Evolutionary conservation across 2,329 filamentous ascomycete species (phyloP).

Genomic region (Scopulariopsis brevicaulis): DNA sequence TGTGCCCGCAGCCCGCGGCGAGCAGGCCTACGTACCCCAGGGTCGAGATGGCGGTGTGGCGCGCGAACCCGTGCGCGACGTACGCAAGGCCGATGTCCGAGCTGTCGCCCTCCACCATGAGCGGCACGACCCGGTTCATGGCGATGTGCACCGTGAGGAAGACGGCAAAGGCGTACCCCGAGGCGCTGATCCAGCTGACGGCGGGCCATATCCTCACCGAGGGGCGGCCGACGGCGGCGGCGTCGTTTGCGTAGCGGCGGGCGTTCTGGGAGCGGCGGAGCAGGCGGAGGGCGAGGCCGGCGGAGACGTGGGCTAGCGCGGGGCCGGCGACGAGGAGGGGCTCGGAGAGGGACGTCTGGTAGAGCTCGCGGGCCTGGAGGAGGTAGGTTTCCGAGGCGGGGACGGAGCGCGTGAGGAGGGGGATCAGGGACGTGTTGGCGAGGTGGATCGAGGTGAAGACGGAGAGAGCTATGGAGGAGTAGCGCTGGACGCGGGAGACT

Average conservation of each 20-base stretch:
- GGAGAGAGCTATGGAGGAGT: constrained; percentile 77
- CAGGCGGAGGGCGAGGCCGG: constrained; percentile 67
- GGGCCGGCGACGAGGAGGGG: constrained; percentile 70
- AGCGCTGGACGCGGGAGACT: constrained; percentile 73
- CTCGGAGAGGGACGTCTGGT: constrained; percentile 74
- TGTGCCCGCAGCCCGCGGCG: constrained; percentile 58
- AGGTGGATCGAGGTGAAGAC: constrained; percentile 69
- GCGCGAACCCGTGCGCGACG: constrained; percentile 74
- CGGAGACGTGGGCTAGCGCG: constrained; percentile 61
- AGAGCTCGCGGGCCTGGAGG: constrained; percentile 82
- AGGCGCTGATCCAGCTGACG: constrained; percentile 55
- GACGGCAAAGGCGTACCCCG: constrained; percentile 60
- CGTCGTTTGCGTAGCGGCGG: constrained; percentile 60
- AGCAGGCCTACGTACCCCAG: constrained; percentile 60
- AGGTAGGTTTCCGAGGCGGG: constrained; percentile 72
- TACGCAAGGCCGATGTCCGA: constrained; percentile 78
- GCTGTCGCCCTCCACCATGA: constrained; percentile 69
- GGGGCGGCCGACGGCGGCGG: constrained; percentile 12
- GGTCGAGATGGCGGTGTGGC: constrained; percentile 55
- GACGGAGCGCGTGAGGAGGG: constrained; percentile 61
- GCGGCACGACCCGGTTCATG: constrained; percentile 65
- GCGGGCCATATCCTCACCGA: constrained; percentile 50
- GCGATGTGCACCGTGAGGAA: constrained; percentile 61
- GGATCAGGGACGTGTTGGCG: constrained; percentile 71
- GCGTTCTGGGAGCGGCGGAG: constrained; percentile 62